Evolutionary conservation across 768 basidiomycete genomes (phyloP).

Genomic region (Pleurotus eryngii): DNA sequence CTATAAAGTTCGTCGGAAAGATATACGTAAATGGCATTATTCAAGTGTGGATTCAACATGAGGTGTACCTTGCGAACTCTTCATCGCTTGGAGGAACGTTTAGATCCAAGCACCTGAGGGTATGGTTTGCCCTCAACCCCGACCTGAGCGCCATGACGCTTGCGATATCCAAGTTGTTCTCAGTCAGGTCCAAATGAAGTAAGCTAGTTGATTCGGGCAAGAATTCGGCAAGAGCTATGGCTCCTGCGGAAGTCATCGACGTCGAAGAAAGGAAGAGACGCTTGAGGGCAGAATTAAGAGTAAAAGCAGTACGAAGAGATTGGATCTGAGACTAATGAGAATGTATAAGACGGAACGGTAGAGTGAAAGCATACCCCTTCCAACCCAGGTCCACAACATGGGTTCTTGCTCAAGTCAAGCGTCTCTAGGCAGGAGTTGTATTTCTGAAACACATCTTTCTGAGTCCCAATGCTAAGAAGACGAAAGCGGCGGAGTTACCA

Average conservation of each 20-base stretch:
- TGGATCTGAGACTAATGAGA: constrained; percentile 50
- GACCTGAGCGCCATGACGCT: constrained; percentile 91
- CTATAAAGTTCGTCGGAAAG: constrained; percentile 25
- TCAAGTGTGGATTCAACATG: neutral
- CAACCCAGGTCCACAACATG: constrained; percentile 83
- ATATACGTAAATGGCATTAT: constrained; percentile 14
- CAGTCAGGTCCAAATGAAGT: constrained; percentile 87
- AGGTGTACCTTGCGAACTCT: constrained; percentile 62
- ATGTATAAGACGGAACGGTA: neutral
- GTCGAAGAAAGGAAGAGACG: constrained; percentile 90
- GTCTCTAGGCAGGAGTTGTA: constrained; percentile 94
- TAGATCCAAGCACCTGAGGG: constrained; percentile 90
- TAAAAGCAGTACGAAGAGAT: constrained; percentile 89
- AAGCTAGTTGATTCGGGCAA: constrained; percentile 86
- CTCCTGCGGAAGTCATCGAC: constrained; percentile 73
- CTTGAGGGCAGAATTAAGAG: constrained; percentile 87
- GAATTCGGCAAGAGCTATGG: constrained; percentile 95
- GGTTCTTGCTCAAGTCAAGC: constrained; percentile 89
- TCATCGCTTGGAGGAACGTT: constrained; percentile 87
- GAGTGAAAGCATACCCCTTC: constrained; percentile 67
- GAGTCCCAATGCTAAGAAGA: neutral
- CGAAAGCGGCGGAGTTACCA: constrained; percentile 44
- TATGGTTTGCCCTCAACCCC: constrained; percentile 79
- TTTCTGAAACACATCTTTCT: constrained; percentile 54
- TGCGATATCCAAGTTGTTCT: constrained; percentile 80